Evolutionary conservation across 2,329 filamentous ascomycete species (phyloP), one percentile per base, ranked within the genome.

Genomic region (Fusarium globosum): DNA sequence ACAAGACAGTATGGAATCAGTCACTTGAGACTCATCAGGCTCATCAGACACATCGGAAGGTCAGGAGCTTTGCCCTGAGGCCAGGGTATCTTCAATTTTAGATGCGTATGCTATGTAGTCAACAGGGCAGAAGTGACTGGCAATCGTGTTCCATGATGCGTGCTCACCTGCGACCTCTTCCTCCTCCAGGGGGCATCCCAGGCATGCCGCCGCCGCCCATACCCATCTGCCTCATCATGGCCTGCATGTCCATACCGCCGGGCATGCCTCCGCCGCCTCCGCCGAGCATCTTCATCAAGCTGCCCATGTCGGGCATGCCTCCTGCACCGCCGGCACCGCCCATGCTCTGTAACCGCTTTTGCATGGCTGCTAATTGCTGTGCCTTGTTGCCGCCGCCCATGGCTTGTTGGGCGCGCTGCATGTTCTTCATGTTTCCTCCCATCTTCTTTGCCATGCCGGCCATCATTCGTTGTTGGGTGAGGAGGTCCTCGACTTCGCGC

Each of bases 401-500:
- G 72, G 94, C 94, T 62, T 93, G 93, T 83, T 98, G 95, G 1
- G 95, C 95, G 58, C 92, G 91, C 82, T 98, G 94, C 92, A 98
- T 97, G 81, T 98, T 97, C 85, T 96, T 96, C 93, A 97, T 97
- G 81, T 94, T 95, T 43, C 95, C 95, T 65, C 96, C 96, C 91
- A 99, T 97, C 86, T 97, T 97, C 91, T 98, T 99, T 55, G 96
- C 96, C 95, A 99, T 98, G 66, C 94, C 94, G 2, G 94, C 94
- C 96, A 99, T 99, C 93, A 98, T 97, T 77, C 94, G 92, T 82
- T 98, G 96, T 84, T 99, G 96, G 1, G 95, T 97, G n/a, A 99
- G 89, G 12, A 99, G 87, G 79, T 99, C 96, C 83, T 99, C 96
- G 21, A 99, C 95, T 82, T 99, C 96, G 30, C 88, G 90, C 5